Base-by-base conservation (phyloP, 768 basidiomycete species). In the Tubosaeta sp. region DNA sequence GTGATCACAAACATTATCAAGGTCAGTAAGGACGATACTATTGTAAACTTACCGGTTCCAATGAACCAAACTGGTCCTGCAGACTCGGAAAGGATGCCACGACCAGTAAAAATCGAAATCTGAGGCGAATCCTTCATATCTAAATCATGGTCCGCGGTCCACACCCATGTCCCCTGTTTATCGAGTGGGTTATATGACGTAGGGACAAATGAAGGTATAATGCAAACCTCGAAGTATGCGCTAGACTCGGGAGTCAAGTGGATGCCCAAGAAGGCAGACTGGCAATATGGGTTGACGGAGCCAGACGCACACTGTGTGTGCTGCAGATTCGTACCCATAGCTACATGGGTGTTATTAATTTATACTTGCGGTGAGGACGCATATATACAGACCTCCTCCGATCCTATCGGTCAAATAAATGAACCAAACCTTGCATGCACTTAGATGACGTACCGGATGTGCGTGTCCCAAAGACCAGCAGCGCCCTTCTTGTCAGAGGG, bases 21-120 rank as follows among this genome's bases (percentile, higher is more conserved):
- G 4, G 29, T 38, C 30, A 18, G 16, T 0, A 42, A 35, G 21
- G 9, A 25, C 4, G 32, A 25, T 35, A 2, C 2, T 16, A 32
- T 11, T 1, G 32, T 27, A 12, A 9, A 59, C 67, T 40, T 22
- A 68, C 66, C 55, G 25, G 87, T 89, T 25, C 89, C 89, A 54
- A 90, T 81, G 64, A 90, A 55, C 88, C 87, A 90, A 19, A 89
- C 85, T 0, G 89, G 88, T 1, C 88, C 88, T n/a, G 71, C 69
- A 4, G 84, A 86, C 62, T 90, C 80, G 0, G 84, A 86, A 25
- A 88, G 72, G 25, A 90, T 78, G 6, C 89, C 89, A 19, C 89
- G 78, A 1, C 86, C 89, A 30, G 76, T 77, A 51, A 69, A 90
- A 18, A 86, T 55, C 1, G 78, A 75, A 41, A 82, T 65, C 54